These are phyloP conservation scores for Tulasnella sp. DNA, from an alignment of 768 basidiomycete species.

Conservation along the genomic window DNA sequence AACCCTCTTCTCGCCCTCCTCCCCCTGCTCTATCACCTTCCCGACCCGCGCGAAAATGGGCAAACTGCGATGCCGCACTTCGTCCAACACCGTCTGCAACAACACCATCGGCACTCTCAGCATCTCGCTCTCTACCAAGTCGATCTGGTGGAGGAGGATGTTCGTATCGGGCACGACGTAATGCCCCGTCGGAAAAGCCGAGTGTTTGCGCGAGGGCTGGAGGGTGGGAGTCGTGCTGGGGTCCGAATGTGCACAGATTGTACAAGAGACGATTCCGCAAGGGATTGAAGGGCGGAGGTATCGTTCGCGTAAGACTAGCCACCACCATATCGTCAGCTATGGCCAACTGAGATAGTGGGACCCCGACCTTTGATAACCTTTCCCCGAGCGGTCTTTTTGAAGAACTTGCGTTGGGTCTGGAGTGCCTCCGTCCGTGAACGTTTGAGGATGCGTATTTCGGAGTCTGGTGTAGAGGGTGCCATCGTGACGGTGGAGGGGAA, in stretches of 20 bases:
- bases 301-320: conserved; percentile 74
- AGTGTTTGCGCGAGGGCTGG: conserved; percentile 38
- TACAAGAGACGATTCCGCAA: conserved; percentile 69
- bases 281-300: conserved; percentile 86
- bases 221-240: conserved; percentile 40
- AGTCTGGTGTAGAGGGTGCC: no score
- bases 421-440: conserved; percentile 57
- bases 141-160: conserved; percentile 94
- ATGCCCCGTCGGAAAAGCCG: conserved; percentile 50
- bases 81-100: conserved; percentile 89
- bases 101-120: conserved; percentile 75
- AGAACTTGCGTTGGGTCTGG: conserved; percentile 78
- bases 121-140: conserved; percentile 67
- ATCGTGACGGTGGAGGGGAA: no score
- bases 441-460: conserved; percentile 58
- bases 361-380: conserved; percentile 81
- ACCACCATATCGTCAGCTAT: neutral
- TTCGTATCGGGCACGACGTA: conserved; percentile 91
- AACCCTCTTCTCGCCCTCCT: conserved; percentile 73
- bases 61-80: conserved; percentile 87
- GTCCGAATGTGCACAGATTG: conserved; percentile 35
- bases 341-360: neutral
- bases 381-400: conserved; percentile 89
- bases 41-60: conserved; percentile 87
- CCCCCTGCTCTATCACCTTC: conserved; percentile 71